Evolutionary conservation across 1,284 basidiomycete species (phyloP).

Genomic region (Cutaneotrichosporon sp.): DNA sequence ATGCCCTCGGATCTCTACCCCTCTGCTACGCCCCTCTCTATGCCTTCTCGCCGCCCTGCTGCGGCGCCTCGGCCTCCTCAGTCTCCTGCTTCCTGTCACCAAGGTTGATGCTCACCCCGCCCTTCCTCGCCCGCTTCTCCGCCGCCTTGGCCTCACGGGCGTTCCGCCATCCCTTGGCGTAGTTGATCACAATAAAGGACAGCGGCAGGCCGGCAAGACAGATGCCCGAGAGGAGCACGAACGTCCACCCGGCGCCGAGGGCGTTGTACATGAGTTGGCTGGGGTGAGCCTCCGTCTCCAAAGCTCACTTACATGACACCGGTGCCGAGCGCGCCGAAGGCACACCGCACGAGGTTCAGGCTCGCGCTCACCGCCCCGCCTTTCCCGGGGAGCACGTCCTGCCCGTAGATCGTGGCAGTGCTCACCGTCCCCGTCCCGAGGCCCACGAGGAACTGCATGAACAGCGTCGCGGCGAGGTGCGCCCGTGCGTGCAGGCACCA

Average conservation of each 20-base stretch:
- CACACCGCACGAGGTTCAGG: slow-evolving; percentile 51
- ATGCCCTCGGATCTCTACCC: no score
- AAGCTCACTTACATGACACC: slow-evolving; percentile 33
- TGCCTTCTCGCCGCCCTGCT: not conserved
- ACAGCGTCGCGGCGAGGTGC: slow-evolving; percentile 38
- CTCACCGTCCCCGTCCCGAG: slow-evolving; percentile 39
- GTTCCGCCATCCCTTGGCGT: slow-evolving; percentile 40
- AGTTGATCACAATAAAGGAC: slow-evolving; percentile 31
- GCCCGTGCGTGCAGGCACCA: slow-evolving; percentile 45
- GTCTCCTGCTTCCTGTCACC: not conserved
- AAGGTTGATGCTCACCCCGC: not conserved
- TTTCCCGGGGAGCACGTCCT: slow-evolving; percentile 47
- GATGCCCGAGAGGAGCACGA: slow-evolving; percentile 46
- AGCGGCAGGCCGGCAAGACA: slow-evolving; percentile 34
- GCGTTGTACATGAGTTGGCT: slow-evolving; percentile 39
- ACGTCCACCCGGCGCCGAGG: slow-evolving; percentile 50
- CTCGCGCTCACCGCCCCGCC: slow-evolving; percentile 51
- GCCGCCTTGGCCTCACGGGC: slow-evolving; percentile 14
- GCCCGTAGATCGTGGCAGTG: slow-evolving; percentile 45
- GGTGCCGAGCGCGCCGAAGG: slow-evolving; percentile 49
- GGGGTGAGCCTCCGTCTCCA: not conserved
- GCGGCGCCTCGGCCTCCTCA: not conserved
- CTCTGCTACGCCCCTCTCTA: no score
- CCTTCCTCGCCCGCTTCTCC: not conserved
- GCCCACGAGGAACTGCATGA: slow-evolving; percentile 43